Base-by-base conservation (phyloP, 306 rosid genomes). In the Malus sylvestris region DNA sequence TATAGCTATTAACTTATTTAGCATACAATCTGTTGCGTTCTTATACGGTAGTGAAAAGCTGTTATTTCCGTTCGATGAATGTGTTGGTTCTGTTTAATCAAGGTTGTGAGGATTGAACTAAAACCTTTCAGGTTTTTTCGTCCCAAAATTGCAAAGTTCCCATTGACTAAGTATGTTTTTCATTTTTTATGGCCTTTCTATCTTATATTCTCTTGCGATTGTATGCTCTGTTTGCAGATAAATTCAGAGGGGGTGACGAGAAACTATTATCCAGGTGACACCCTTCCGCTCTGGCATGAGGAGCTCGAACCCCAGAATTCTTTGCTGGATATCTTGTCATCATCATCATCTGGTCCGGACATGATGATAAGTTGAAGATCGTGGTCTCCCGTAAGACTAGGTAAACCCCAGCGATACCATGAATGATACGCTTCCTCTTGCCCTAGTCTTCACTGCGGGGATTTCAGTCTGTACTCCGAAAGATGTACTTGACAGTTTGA, bases 221-320 rank as follows among this genome's bases (percentile, higher is more conserved):
- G 52, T 40, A 22, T 45, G 32, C 38, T 27, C 27, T 67, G 53
- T 8, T 13, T 80, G 85, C 74, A 92, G 97, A 89, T 92, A 70
- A 92, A 95, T 77, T 88, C 96, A 2, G 91, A 93, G 79, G 97
- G 98, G 80, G 97, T 92, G 86, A 90, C 93, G 1, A 85, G 97
- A 83, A 91, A 93, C 73, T 88, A 79, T 83, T 91, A 91, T 75
- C 88, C 93, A 0, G 92, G 96, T 0, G 98, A 93, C 79, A 73
- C 87, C 75, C 97, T 93, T 63, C 93, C 98, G 0, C 10, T 91
- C 11, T 93, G 97, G 98, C 93, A 93, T 1, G 98, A 91, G 84
- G 98, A 93, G 81, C 25, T 93, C 77, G 96, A 88, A 85, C 79
- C 97, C 7, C 88, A 83, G 10, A 86, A 83, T 73, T 89, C 93